Evolutionary conservation across 1,284 basidiomycete species (phyloP).

Genomic region (Wallemia ichthyophaga): DNA sequence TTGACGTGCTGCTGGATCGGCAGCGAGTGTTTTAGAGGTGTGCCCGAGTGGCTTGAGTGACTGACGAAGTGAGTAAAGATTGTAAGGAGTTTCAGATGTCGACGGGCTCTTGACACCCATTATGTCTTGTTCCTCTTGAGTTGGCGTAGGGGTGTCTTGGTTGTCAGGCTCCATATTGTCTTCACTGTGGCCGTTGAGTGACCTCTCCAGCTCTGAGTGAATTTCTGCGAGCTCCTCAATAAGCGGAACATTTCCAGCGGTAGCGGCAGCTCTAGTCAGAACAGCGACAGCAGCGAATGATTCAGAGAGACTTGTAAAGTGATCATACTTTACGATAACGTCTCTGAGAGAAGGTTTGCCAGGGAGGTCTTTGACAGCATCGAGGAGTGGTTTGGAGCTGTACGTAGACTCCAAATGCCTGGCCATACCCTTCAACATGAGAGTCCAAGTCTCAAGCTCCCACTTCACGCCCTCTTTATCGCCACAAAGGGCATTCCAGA

Average conservation of each 20-base stretch:
- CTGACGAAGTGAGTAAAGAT: conserved; percentile 33
- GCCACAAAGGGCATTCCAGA: conserved; percentile 27
- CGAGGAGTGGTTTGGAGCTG: conserved; percentile 23
- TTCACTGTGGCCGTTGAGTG: neutral
- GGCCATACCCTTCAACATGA: conserved; percentile 28
- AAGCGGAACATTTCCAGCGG: conserved; percentile 5
- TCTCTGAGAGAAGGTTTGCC: conserved; percentile 28
- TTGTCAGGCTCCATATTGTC: neutral
- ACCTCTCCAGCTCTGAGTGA: neutral
- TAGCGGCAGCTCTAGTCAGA: conserved; percentile 3
- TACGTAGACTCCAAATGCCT: conserved; percentile 4
- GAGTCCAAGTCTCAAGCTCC: conserved; percentile 29
- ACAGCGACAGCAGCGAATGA: conserved; percentile 1
- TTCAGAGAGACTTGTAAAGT: neutral
- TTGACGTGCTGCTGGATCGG: conserved; percentile 38
- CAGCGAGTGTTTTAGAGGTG: conserved; percentile 30
- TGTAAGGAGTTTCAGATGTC: conserved; percentile 11
- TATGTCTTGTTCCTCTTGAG: conserved; percentile 7
- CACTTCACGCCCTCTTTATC: conserved; percentile 23
- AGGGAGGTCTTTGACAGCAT: conserved; percentile 23
- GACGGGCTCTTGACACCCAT: conserved; percentile 4
- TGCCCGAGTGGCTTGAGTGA: conserved; percentile 32
- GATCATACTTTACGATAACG: conserved; percentile 18
- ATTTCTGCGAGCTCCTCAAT: neutral
- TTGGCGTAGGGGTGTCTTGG: neutral